These are phyloP conservation scores for Backusella tarrabulga DNA, from an alignment of 192 early-diverging fungal species.

Conservation along the genomic window DNA sequence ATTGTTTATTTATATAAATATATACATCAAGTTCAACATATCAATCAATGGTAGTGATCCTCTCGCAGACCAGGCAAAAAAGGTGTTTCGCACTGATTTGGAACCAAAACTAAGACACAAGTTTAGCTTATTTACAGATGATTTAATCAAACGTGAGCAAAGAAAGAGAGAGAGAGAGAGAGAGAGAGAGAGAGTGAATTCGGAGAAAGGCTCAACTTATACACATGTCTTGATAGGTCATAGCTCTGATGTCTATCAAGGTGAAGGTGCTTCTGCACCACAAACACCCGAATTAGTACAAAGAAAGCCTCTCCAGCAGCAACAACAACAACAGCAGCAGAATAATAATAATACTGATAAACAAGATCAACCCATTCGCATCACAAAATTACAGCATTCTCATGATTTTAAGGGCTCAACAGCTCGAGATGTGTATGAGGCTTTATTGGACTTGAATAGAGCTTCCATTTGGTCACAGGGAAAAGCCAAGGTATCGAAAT, in stretches of 20 bases:
- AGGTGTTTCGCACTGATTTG: slow-evolving; percentile 69
- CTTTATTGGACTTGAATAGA: slow-evolving; percentile 72
- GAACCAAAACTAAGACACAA: slow-evolving; percentile 58
- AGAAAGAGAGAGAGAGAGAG: too few species aligned
- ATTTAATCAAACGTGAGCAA: slow-evolving; percentile 64
- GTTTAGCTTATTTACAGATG: slow-evolving; percentile 63
- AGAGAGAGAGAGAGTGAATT: too few species aligned
- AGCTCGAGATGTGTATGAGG: slow-evolving; percentile 75
- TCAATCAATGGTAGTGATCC: slow-evolving; percentile 49
- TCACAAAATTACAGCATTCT: slow-evolving; percentile 66
- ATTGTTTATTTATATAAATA: too few species aligned
- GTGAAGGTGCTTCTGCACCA: neutral
- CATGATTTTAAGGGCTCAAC: slow-evolving; percentile 80
- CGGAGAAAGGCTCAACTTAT: too few species aligned
- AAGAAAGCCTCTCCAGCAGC: slow-evolving; percentile 25
- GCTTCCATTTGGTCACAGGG: slow-evolving; percentile 82
- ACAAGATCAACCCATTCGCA: slow-evolving; percentile 42
- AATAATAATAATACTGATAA: slow-evolving; percentile 23
- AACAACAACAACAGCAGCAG: neutral
- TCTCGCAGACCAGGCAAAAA: slow-evolving; percentile 58
- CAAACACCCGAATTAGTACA: slow-evolving; percentile 42
- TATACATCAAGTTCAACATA: slow-evolving; percentile 60
- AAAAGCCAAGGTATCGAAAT: slow-evolving; percentile 33
- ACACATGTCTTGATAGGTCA: slow-evolving; percentile 42
- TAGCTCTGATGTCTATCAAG: slow-evolving; percentile 81